These are phyloP conservation scores for Panicum virgatum DNA, from an alignment of 202 grass and related monocot species.

Conservation along the genomic window DNA sequence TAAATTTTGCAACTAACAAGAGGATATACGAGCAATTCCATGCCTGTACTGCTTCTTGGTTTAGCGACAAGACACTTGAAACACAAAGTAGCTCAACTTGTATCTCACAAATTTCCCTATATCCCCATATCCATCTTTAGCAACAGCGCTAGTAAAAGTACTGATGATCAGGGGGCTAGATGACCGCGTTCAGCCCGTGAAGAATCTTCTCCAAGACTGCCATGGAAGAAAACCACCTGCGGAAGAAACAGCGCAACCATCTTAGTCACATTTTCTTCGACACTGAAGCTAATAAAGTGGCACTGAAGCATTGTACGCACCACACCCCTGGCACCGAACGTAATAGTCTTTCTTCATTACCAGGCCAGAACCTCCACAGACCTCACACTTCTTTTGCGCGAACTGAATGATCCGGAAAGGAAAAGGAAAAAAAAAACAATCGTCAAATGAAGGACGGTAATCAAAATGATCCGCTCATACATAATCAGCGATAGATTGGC, in stretches of 20 bases:
- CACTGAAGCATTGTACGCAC: constrained; percentile 45
- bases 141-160: neutral
- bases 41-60: neutral
- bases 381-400: constrained; percentile 74
- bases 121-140: neutral
- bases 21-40: neutral
- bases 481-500: neutral
- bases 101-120: neutral
- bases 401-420: constrained; percentile 45
- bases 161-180: neutral
- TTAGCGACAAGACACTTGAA: neutral
- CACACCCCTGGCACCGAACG: constrained; percentile 79
- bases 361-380: constrained; percentile 82
- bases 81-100: neutral
- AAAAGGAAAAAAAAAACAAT: too few relatives aligned
- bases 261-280: neutral
- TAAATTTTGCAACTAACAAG: too few relatives aligned
- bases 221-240: constrained; percentile 93
- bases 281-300: neutral
- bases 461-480: neutral
- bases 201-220: constrained; percentile 94
- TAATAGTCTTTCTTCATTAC: constrained; percentile 59
- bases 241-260: neutral
- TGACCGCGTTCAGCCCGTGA: constrained; percentile 54
- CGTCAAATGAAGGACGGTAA: neutral